These are phyloP conservation scores for Pleoardoris graminearum DNA, from an alignment of 2,329 filamentous ascomycete genomes.

Conservation along the genomic window DNA sequence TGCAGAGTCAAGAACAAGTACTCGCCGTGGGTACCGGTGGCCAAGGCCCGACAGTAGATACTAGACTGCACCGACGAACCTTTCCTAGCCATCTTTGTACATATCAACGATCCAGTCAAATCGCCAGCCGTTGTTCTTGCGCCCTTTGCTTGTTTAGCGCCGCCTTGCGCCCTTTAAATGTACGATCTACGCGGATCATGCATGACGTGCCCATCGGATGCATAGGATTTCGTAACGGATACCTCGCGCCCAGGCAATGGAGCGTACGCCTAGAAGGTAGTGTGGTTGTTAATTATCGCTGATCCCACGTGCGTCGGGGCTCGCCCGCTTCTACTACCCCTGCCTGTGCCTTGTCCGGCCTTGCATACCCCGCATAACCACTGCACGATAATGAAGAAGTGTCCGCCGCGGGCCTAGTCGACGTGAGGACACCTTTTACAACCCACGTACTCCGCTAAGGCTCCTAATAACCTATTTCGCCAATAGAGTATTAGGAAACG, in stretches of 20 bases:
- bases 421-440: too few species aligned
- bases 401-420: too few species aligned
- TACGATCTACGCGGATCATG: too few species aligned
- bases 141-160: constrained; percentile 1
- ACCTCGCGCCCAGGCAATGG: too few species aligned
- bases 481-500: too few species aligned
- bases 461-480: too few species aligned
- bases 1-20: constrained; percentile 55
- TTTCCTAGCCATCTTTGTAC: constrained; percentile 27
- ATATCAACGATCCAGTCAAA: constrained; percentile 20
- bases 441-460: too few species aligned
- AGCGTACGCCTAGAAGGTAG: too few species aligned
- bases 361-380: constrained; percentile 2
- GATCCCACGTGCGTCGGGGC: background rate
- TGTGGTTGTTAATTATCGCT: background rate
- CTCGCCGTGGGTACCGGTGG: constrained; percentile 53
- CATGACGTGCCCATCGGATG: too few species aligned
- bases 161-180: background rate
- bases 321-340: constrained; percentile 5
- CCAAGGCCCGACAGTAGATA: constrained; percentile 48
- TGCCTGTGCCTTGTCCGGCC: background rate
- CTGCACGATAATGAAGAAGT: background rate
- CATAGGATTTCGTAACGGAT: background rate
- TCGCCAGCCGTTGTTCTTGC: background rate
- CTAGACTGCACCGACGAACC: constrained; percentile 17